A percentile compares a stretch with the other conserved stretches of the same genome.
phyloP scores from a whole-genome alignment of 2,329 filamentous ascomycete genomes.

The Podosphaera xanthii region DNA sequence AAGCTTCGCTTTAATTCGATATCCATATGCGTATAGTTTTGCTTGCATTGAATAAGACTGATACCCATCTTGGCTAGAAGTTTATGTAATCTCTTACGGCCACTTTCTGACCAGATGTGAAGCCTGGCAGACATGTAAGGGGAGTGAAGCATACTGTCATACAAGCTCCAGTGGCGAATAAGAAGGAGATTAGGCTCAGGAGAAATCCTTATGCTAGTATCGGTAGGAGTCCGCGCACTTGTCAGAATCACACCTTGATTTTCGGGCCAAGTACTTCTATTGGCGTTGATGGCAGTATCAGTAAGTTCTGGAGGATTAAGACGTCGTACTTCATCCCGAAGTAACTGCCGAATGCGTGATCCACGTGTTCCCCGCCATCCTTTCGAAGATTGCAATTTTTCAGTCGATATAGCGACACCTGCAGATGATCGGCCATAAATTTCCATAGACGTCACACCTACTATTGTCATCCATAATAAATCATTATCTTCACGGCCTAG shows the following conservation, averaged over 20 bases:
- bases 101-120: conserved; percentile 83
- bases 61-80: conserved; percentile 96
- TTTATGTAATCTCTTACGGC: conserved; percentile 75
- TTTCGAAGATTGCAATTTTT: conserved; percentile 31
- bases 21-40: conserved; percentile 96
- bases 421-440: conserved; percentile 71
- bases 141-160: conserved; percentile 95
- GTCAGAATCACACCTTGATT: conserved; percentile 69
- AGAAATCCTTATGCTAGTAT: conserved; percentile 76
- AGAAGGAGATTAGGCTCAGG: conserved; percentile 86
- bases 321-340: conserved; percentile 83
- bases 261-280: conserved; percentile 39
- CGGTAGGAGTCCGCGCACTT: conserved; percentile 67
- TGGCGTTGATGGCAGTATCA: conserved; percentile 30
- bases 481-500: conserved; percentile 94
- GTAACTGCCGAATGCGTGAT: conserved; percentile 59
- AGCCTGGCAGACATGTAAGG: conserved; percentile 80
- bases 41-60: conserved; percentile 76
- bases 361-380: conserved; percentile 69
- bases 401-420: conserved; percentile 42
- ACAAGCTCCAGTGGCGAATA: conserved; percentile 88
- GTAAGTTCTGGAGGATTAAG: conserved; percentile 56
- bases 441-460: conserved; percentile 85
- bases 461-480: conserved; percentile 79
- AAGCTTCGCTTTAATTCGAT: conserved; percentile 83